These are phyloP conservation scores for Dimargaris xerosporica DNA, from an alignment of 192 early-diverging fungal genomes.

Conservation along the genomic window DNA sequence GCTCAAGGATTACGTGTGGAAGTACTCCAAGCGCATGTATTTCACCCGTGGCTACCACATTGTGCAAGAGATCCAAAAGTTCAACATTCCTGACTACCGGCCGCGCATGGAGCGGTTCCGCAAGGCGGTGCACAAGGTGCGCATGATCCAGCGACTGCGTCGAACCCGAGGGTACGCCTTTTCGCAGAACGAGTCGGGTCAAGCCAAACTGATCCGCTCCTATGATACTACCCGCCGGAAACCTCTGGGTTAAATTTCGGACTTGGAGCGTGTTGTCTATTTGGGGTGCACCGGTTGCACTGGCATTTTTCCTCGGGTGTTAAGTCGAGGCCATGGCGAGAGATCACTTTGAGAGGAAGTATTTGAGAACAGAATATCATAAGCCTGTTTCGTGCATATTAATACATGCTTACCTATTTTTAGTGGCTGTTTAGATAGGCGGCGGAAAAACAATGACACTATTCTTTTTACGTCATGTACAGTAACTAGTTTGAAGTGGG, in stretches of 20 bases:
- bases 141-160: constrained; percentile 81
- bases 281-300: too few species aligned
- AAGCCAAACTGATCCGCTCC: constrained; percentile 63
- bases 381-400: too few species aligned
- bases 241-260: constrained; percentile 29
- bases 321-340: too few species aligned
- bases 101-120: constrained; percentile 97
- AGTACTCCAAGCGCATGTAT: constrained; percentile 76
- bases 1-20: constrained; percentile 84
- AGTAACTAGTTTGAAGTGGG: too few species aligned
- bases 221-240: constrained; percentile 62
- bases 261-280: too few species aligned
- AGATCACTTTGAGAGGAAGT: too few species aligned
- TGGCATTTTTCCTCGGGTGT: too few species aligned
- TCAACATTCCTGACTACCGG: constrained; percentile 96
- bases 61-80: constrained; percentile 98
- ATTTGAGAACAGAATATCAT: too few species aligned
- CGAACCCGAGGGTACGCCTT: constrained; percentile 93
- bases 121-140: constrained; percentile 97
- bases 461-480: too few species aligned
- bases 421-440: too few species aligned
- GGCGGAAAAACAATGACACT: too few species aligned
- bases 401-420: too few species aligned
- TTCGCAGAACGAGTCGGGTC: constrained; percentile 90
- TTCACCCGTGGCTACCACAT: constrained; percentile 78